Percentiles rank a stretch among this genome's conserved stretches.
phyloP scores from a whole-genome alignment of 169 alveolate genomes.

The Plasmodium adleri region DNA sequence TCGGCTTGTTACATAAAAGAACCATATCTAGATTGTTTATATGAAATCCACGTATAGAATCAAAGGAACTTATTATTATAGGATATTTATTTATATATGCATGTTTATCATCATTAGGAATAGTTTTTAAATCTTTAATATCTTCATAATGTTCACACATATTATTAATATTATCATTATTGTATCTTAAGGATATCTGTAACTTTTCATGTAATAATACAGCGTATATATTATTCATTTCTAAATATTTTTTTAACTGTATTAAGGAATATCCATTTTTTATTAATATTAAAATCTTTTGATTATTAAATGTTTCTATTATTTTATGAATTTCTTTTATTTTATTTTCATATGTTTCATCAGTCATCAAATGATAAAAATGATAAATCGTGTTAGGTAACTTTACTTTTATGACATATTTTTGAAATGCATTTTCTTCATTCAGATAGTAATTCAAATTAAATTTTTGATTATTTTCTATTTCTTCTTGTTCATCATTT shows the following conservation, averaged over 20 bases:
- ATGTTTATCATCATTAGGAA: slow-evolving; percentile 4
- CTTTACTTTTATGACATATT: slow-evolving; percentile 60
- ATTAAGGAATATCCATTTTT: slow-evolving; percentile 68
- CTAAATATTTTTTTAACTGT: slow-evolving; percentile 21
- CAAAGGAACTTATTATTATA: slow-evolving; percentile 71
- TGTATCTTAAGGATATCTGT: slow-evolving; percentile 44
- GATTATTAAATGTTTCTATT: slow-evolving; percentile 35
- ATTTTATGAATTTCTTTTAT: slow-evolving; percentile 42
- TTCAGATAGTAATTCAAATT: slow-evolving; percentile 1
- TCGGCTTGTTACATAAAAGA: slow-evolving; percentile 63
- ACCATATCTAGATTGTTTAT: slow-evolving; percentile 66
- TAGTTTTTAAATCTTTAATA: slow-evolving; percentile 46
- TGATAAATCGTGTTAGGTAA: slow-evolving; percentile 47
- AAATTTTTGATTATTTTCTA: neutral
- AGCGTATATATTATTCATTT: slow-evolving; percentile 37
- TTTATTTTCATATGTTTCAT: slow-evolving; percentile 38
- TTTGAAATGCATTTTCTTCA: slow-evolving; percentile 36
- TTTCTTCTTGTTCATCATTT: slow-evolving; percentile 11
- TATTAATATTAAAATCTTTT: slow-evolving; percentile 50
- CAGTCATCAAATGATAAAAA: slow-evolving; percentile 35
- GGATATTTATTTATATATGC: slow-evolving; percentile 56
- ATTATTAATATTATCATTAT: slow-evolving; percentile 18
- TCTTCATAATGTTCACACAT: slow-evolving; percentile 56
- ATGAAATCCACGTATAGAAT: slow-evolving; percentile 68
- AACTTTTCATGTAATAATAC: slow-evolving; percentile 51